Conservation (phyloP, 1,139 yeast genomes). For the Blastobotrys proliferans region DNA sequence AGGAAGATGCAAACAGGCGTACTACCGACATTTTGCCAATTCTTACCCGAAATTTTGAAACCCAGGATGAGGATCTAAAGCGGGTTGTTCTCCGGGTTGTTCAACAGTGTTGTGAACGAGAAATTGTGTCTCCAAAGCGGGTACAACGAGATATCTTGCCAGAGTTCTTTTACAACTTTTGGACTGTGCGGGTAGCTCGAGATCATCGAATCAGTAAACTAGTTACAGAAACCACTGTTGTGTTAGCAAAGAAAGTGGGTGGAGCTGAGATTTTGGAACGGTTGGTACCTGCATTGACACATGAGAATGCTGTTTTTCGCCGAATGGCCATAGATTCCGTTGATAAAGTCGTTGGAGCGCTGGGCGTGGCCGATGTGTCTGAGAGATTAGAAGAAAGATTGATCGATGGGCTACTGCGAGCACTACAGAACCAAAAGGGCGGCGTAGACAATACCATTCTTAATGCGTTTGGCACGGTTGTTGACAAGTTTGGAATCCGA, state of each 20-base stretch:
- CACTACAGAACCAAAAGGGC: constrained; percentile 82
- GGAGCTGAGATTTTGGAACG: constrained; percentile 55
- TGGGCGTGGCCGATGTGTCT: constrained; percentile 51
- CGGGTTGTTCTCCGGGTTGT: constrained; percentile 61
- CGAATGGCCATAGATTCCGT: constrained; percentile 75
- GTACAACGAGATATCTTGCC: constrained; percentile 51
- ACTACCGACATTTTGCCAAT: constrained; percentile 68
- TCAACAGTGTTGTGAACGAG: constrained; percentile 53
- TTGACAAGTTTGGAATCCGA: constrained; percentile 64
- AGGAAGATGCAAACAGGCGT: constrained; percentile 75
- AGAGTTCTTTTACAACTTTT: constrained; percentile 66
- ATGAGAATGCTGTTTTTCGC: constrained; percentile 77
- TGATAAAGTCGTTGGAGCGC: constrained; percentile 42
- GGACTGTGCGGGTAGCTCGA: constrained; percentile 52
- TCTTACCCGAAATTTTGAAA: constrained; percentile 64
- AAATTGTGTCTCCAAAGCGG: constrained; percentile 46
- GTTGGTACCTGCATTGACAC: constrained; percentile 60
- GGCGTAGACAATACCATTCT: constrained; percentile 58
- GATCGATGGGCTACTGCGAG: constrained; percentile 77
- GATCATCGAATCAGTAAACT: constrained; percentile 52
- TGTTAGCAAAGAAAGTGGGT: constrained; percentile 66
- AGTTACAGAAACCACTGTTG: constrained; percentile 72
- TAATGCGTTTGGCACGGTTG: constrained; percentile 61
- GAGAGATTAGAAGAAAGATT: constrained; percentile 61
- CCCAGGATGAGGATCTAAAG: constrained; percentile 90